These are phyloP conservation scores for Pseudonitzschia pungens DNA, from an alignment of 108 stramenopile genomes.

Conservation along the genomic window DNA sequence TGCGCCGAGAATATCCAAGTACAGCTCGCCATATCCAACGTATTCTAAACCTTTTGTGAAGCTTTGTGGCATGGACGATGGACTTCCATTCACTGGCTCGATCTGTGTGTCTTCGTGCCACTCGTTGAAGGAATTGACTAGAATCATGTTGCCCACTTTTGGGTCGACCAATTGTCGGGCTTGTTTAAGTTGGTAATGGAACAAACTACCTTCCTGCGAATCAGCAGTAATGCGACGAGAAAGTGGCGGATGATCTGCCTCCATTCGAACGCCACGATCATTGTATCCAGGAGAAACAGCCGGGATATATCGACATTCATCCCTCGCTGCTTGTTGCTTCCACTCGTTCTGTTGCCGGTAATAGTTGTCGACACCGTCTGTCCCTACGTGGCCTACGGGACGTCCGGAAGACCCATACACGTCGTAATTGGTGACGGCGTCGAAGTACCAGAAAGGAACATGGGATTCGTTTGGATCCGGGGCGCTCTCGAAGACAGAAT, in stretches of 20 bases:
- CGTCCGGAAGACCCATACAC: conserved; percentile 34
- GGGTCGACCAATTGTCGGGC: conserved; percentile 26
- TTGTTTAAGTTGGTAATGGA: conserved; percentile 19
- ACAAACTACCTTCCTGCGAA: conserved; percentile 23
- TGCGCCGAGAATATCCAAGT: conserved; percentile 41
- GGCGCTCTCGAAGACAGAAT: conserved; percentile 21
- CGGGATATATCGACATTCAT: conserved; percentile 33
- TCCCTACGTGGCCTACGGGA: conserved; percentile 23
- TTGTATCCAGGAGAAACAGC: conserved; percentile 46
- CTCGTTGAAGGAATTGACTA: conserved; percentile 42
- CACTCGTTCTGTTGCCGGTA: conserved; percentile 22
- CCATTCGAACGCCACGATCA: conserved; percentile 39
- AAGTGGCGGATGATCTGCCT: conserved; percentile 32
- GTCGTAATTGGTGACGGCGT: conserved; percentile 51
- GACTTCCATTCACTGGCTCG: conserved; percentile 18
- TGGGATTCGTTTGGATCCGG: conserved; percentile 5
- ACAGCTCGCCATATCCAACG: conserved; percentile 42
- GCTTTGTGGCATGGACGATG: conserved; percentile 4
- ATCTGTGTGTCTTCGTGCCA: conserved; percentile 43
- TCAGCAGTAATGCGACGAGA: conserved; percentile 25
- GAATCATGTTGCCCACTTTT: conserved; percentile 21
- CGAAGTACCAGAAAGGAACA: conserved; percentile 32
- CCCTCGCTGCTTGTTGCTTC: conserved; percentile 26
- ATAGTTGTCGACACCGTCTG: conserved; percentile 23
- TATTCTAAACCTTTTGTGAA: conserved; percentile 46